Evolutionary conservation across 73 alveolate species (phyloP).

Genomic region (Paramecium sonneborni): DNA sequence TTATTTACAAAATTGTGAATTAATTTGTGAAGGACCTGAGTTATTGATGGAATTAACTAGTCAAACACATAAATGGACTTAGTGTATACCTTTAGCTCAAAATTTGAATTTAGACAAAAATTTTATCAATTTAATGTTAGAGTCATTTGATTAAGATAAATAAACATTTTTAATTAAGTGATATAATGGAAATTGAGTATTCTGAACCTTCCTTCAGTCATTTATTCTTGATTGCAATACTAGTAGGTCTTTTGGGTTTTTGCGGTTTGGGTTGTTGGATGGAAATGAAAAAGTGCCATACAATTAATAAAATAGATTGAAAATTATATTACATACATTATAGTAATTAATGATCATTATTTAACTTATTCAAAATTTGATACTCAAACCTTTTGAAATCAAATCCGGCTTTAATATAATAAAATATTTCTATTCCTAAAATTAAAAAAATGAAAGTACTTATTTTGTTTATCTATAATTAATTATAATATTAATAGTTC

Average conservation of each 20-base stretch:
- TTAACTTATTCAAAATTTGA: too few relatives aligned
- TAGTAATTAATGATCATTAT: too few relatives aligned
- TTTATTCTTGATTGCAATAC: neutral
- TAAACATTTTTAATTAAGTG: conserved; percentile 15
- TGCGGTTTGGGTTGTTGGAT: conserved; percentile 37
- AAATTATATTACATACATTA: neutral
- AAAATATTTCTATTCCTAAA: too few relatives aligned
- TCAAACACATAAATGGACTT: neutral
- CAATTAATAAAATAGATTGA: neutral
- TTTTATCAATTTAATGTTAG: neutral
- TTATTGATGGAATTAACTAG: neutral
- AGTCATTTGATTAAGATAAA: neutral
- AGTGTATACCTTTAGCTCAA: neutral
- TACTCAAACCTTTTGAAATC: too few relatives aligned
- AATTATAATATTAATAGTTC: too few relatives aligned
- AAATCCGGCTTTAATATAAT: too few relatives aligned
- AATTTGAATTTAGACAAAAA: neutral
- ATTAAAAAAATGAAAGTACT: too few relatives aligned
- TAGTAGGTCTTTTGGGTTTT: neutral
- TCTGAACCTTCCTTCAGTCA: neutral
- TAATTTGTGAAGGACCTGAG: neutral
- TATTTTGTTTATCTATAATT: too few relatives aligned
- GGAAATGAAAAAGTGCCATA: conserved; percentile 41
- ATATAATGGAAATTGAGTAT: neutral
- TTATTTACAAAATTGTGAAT: neutral